phyloP scores from a whole-genome alignment of 2,329 filamentous ascomycete genomes.

The Verticillium nonalfalfae region DNA sequence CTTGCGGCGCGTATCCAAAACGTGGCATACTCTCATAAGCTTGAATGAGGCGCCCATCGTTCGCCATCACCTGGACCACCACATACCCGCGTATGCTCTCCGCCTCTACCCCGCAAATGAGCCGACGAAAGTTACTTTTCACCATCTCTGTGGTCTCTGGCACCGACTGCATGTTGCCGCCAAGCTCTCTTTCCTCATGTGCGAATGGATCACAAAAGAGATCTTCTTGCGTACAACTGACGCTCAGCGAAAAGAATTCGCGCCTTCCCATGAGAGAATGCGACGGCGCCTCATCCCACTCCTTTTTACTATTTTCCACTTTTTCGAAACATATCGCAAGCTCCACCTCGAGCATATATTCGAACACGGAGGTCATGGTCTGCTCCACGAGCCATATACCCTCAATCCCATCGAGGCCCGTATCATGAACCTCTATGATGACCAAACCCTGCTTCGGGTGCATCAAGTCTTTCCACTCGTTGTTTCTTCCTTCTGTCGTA shows the following conservation, averaged over 20 bases:
- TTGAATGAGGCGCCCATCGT: conserved; percentile 56
- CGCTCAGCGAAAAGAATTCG: conserved; percentile 48
- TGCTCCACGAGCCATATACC: conserved; percentile 48
- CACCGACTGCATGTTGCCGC: conserved; percentile 58
- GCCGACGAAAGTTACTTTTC: conserved; percentile 42
- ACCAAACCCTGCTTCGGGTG: conserved; percentile 54
- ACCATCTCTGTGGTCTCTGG: conserved; percentile 59
- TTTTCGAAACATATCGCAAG: conserved; percentile 58
- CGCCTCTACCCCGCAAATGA: conserved; percentile 51
- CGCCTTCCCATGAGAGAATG: conserved; percentile 57
- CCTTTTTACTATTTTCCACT: conserved; percentile 61
- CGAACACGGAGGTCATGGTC: conserved; percentile 42
- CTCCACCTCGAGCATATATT: conserved; percentile 51
- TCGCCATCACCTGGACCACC: conserved; percentile 52
- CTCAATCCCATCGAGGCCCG: conserved; percentile 55
- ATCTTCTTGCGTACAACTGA: conserved; percentile 56
- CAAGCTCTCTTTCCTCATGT: conserved; percentile 56
- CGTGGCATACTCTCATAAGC: conserved; percentile 53
- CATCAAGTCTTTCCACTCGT: conserved; percentile 60
- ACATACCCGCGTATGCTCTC: conserved; percentile 54
- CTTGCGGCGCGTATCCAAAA: conserved; percentile 50
- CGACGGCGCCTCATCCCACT: conserved; percentile 56
- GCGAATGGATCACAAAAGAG: conserved; percentile 59
- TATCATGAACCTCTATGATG: conserved; percentile 60
- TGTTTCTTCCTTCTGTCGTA: conserved; percentile 57